These are phyloP conservation scores for Clavariopsis aquatica DNA, from an alignment of 495 filamentous ascomycete genomes.

Conservation along the genomic window DNA sequence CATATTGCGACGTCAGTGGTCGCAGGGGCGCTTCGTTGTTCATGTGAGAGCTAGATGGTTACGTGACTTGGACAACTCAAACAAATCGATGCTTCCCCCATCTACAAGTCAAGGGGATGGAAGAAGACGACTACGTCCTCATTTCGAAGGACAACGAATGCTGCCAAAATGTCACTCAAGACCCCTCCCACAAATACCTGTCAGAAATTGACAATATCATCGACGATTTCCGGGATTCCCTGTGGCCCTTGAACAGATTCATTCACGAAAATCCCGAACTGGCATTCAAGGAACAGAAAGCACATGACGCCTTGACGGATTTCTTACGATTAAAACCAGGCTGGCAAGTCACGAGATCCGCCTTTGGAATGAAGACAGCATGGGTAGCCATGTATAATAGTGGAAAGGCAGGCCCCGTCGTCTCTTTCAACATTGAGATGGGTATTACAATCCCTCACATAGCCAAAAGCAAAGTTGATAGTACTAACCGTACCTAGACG, in stretches of 20 bases:
- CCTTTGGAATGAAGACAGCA: constrained; percentile 41
- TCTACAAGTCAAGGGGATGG: constrained; percentile 10
- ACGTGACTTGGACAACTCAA: background rate
- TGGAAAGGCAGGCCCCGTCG: constrained; percentile 33
- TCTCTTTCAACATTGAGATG: constrained; percentile 43
- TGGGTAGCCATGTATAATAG: constrained; percentile 41
- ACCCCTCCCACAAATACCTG: constrained; percentile 8
- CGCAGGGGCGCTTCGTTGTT: constrained; percentile 6
- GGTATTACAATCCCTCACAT: constrained; percentile 37
- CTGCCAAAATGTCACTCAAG: background rate
- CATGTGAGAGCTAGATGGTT: background rate
- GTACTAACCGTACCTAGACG: too few species aligned
- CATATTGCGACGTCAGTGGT: constrained; percentile 3
- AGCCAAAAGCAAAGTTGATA: too few species aligned
- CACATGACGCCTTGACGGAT: constrained; percentile 33
- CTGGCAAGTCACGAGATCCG: constrained; percentile 41
- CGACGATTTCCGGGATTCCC: constrained; percentile 6
- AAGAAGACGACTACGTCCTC: constrained; percentile 21
- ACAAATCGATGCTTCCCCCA: constrained; percentile 8
- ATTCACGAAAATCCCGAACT: constrained; percentile 43
- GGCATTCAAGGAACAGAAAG: constrained; percentile 40
- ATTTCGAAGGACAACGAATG: constrained; percentile 5
- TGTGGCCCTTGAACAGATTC: constrained; percentile 31
- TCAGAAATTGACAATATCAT: constrained; percentile 23
- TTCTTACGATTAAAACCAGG: constrained; percentile 32